Evolutionary conservation across 495 filamentous ascomycete genomes (phyloP).

Genomic region (Aspergillus conjunctus): DNA sequence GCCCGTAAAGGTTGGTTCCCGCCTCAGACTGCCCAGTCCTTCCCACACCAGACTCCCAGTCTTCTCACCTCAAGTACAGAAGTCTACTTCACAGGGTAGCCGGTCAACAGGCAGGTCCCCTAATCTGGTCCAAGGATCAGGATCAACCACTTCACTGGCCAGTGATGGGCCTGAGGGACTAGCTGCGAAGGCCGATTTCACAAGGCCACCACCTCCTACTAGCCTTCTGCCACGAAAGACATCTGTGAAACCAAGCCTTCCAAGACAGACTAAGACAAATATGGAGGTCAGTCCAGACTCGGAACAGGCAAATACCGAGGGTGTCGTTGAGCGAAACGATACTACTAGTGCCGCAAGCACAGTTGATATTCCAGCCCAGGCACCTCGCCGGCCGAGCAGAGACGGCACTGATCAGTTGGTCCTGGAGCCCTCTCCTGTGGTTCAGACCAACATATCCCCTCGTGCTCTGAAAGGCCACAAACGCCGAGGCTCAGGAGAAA

Average conservation of each 20-base stretch:
- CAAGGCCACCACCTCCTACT: slow-evolving; percentile 44
- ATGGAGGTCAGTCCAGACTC: slow-evolving; percentile 4
- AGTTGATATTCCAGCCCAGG: slow-evolving; percentile 10
- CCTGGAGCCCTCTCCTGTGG: slow-evolving; percentile 63
- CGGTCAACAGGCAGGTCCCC: slow-evolving; percentile 49
- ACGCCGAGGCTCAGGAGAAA: slow-evolving; percentile 46
- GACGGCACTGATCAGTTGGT: slow-evolving; percentile 73
- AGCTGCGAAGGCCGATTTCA: slow-evolving; percentile 15
- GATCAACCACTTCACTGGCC: slow-evolving; percentile 17
- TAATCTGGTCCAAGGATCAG: slow-evolving; percentile 23
- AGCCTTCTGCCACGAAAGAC: slow-evolving; percentile 67
- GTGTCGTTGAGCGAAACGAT: neutral
- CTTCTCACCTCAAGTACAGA: slow-evolving; percentile 43
- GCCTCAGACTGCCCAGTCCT: slow-evolving; percentile 65
- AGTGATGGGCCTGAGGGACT: slow-evolving; percentile 21
- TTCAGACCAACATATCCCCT: slow-evolving; percentile 73
- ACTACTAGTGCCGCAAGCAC: neutral
- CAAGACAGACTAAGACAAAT: slow-evolving; percentile 22
- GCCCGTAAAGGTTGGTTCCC: slow-evolving; percentile 57
- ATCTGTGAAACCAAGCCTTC: slow-evolving; percentile 54
- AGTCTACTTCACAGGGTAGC: slow-evolving; percentile 64
- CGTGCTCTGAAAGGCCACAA: slow-evolving; percentile 45
- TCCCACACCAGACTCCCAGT: slow-evolving; percentile 69
- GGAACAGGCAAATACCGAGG: neutral
- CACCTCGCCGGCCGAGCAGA: slow-evolving; percentile 73